Percentiles rank a stretch among this genome's conserved stretches.
Evolutionary conservation across 768 basidiomycete species (phyloP).

Genomic region (Amanita molliuscula): DNA sequence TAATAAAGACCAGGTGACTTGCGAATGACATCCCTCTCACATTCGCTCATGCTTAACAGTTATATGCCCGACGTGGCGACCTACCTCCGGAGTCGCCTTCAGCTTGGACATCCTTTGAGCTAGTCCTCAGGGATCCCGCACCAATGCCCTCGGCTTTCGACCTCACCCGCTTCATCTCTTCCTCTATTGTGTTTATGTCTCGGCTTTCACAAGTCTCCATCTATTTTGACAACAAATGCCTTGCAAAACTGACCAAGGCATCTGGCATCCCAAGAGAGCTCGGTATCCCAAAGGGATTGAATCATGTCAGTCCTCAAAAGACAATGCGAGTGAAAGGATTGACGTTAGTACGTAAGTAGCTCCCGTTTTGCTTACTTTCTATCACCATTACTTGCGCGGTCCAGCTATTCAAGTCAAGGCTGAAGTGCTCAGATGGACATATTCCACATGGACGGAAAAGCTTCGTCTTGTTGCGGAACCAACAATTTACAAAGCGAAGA

Average conservation of each 20-base stretch:
- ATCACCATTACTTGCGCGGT: not conserved
- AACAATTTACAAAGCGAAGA: slow-evolving; percentile 15
- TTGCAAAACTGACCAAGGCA: slow-evolving; percentile 58
- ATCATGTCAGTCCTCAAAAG: slow-evolving; percentile 39
- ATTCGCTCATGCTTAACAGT: slow-evolving; percentile 25
- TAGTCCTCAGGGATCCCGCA: slow-evolving; percentile 73
- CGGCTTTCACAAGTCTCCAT: slow-evolving; percentile 68
- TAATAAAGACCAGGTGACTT: slow-evolving; percentile 69
- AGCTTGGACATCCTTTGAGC: slow-evolving; percentile 83
- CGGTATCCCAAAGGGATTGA: slow-evolving; percentile 46
- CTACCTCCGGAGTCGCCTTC: slow-evolving; percentile 30
- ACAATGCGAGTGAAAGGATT: slow-evolving; percentile 64
- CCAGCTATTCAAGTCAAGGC: slow-evolving; percentile 71
- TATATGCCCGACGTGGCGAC: slow-evolving; percentile 74
- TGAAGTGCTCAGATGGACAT: slow-evolving; percentile 73
- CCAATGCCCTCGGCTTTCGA: slow-evolving; percentile 81
- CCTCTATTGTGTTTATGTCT: slow-evolving; percentile 90
- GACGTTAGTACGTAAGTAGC: slow-evolving; percentile 46
- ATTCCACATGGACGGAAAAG: slow-evolving; percentile 54
- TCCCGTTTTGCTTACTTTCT: not conserved
- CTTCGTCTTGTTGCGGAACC: slow-evolving; percentile 22
- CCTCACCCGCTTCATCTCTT: slow-evolving; percentile 80
- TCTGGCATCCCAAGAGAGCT: slow-evolving; percentile 40
- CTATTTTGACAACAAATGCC: slow-evolving; percentile 69
- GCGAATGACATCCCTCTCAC: not conserved